phyloP scores from a whole-genome alignment of 495 filamentous ascomycete genomes.

The Patellaria atrata region DNA sequence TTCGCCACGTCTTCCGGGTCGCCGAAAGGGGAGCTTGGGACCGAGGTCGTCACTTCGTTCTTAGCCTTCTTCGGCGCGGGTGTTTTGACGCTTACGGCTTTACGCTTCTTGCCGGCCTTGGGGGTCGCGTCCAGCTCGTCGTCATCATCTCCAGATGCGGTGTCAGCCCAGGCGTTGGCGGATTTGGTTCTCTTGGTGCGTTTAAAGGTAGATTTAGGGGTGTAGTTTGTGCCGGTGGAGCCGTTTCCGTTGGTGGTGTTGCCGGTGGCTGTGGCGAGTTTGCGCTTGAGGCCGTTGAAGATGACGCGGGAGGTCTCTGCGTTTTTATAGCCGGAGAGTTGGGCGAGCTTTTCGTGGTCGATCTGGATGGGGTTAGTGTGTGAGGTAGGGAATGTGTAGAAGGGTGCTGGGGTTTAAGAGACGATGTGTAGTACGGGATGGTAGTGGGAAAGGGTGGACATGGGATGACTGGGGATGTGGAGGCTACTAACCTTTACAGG shows the following conservation, averaged over 20 bases:
- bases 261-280: constrained; percentile 7
- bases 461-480: neutral
- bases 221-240: too few species aligned
- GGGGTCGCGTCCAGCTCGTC: neutral
- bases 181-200: neutral
- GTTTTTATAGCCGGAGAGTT: constrained; percentile 11
- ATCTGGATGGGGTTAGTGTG: constrained; percentile 11
- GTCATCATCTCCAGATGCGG: neutral
- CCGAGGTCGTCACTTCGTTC: too few species aligned
- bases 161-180: neutral
- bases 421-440: neutral
- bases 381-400: neutral
- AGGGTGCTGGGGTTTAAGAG: constrained; percentile 1
- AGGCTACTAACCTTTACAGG: constrained; percentile 14
- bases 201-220: constrained; percentile 1
- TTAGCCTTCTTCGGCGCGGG: neutral
- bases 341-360: constrained; percentile 15
- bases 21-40: too few species aligned
- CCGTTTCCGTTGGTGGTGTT: constrained; percentile 3
- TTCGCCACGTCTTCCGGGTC: constrained; percentile 2
- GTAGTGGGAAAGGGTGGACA: neutral
- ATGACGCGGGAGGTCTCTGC: constrained; percentile 8
- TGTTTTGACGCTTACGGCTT: neutral
- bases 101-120: constrained; percentile 1
- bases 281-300: constrained; percentile 16